Percentiles rank a stretch among this genome's conserved stretches.
These are phyloP conservation scores for Blastobotrys indianensis DNA, from an alignment of 1,139 yeast genomes.

Conservation along the genomic window DNA sequence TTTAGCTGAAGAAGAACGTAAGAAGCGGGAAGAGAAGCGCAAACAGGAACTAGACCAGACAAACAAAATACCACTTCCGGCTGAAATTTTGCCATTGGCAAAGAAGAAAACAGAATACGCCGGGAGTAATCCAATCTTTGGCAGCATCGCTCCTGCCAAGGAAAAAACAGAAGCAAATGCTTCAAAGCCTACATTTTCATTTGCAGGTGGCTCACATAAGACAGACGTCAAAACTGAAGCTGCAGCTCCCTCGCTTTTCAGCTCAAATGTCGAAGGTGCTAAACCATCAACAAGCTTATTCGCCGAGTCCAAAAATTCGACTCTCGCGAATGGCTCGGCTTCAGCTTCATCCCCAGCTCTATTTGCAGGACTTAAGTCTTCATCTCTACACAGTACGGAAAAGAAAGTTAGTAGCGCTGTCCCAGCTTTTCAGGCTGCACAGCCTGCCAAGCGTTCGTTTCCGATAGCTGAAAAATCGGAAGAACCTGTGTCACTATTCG, in stretches of 20 bases:
- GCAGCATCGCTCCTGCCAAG: background rate
- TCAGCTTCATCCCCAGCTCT: background rate
- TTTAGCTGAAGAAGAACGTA: conserved; percentile 5
- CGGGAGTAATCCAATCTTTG: background rate
- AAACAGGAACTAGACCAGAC: background rate
- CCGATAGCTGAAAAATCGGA: background rate
- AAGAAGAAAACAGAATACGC: background rate
- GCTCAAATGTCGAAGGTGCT: background rate
- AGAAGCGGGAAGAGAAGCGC: conserved; percentile 3
- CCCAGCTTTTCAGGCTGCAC: too few species aligned
- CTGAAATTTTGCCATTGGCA: background rate
- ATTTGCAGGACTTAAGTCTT: too few species aligned
- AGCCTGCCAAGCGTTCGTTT: too few species aligned
- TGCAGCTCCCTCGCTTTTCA: too few species aligned
- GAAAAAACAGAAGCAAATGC: background rate
- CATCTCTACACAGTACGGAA: too few species aligned
- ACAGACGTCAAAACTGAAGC: background rate
- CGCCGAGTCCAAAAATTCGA: background rate
- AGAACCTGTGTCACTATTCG: background rate
- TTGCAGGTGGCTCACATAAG: background rate
- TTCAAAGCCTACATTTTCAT: conserved; percentile 4
- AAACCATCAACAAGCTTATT: background rate
- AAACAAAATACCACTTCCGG: conserved; percentile 9
- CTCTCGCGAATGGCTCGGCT: background rate
- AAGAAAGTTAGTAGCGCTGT: too few species aligned